A percentile compares a stretch with the other conserved stretches of the same genome.
Evolutionary conservation across 2,329 filamentous ascomycete genomes (phyloP).

Genomic region (Aspergillus udagawae): DNA sequence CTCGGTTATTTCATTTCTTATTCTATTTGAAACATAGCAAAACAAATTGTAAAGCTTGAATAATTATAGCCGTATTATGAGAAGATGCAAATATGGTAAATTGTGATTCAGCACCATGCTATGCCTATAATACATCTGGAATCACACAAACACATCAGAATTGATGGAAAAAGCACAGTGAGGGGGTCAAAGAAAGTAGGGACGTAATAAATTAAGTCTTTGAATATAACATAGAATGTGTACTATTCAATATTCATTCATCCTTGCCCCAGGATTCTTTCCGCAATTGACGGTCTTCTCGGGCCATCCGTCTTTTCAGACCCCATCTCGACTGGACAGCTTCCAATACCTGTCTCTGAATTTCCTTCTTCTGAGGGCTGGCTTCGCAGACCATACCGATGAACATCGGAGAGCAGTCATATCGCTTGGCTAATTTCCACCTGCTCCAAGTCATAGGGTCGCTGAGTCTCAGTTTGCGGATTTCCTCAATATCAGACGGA

Average conservation of each 20-base stretch:
- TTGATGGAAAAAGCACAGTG: background rate
- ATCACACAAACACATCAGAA: background rate
- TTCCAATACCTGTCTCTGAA: constrained; percentile 48
- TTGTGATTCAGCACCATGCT: background rate
- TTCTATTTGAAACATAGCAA: background rate
- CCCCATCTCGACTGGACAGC: constrained; percentile 60
- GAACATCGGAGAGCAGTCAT: constrained; percentile 60
- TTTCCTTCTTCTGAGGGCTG: constrained; percentile 45
- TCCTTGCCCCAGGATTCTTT: constrained; percentile 59
- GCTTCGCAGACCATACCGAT: constrained; percentile 57
- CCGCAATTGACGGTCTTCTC: constrained; percentile 58
- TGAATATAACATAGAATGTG: background rate
- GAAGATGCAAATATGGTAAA: background rate
- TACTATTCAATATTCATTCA: constrained; percentile 35
- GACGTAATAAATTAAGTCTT: background rate
- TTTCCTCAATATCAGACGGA: constrained; percentile 55
- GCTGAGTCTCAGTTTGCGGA: constrained; percentile 50
- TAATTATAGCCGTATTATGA: background rate
- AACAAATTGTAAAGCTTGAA: background rate
- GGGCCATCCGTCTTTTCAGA: constrained; percentile 53
- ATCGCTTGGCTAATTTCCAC: constrained; percentile 57
- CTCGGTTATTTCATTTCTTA: background rate
- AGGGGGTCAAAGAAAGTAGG: background rate
- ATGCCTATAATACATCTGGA: background rate
- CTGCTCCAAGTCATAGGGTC: constrained; percentile 60